These are phyloP conservation scores for Penicillium sp. DNA, from an alignment of 2,329 filamentous ascomycete species.

Conservation along the genomic window DNA sequence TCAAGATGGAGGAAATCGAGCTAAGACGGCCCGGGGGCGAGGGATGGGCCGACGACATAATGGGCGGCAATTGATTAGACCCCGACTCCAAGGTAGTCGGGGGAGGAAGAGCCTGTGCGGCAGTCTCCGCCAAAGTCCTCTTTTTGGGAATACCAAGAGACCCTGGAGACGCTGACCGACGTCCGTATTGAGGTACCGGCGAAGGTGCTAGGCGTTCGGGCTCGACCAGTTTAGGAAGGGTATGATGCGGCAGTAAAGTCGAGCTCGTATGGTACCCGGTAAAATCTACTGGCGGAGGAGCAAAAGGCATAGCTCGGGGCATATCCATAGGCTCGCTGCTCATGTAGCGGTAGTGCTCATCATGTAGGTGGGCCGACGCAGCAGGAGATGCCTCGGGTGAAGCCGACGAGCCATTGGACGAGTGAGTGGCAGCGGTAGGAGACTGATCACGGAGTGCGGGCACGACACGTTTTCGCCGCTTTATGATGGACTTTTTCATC, in stretches of 20 bases:
- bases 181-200: constrained; percentile 27
- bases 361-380: constrained; percentile 25
- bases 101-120: constrained; percentile 24
- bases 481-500: constrained; percentile 99
- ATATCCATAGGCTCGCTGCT: constrained; percentile 31
- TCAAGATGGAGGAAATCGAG: constrained; percentile 70
- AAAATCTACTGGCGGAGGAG: constrained; percentile 47
- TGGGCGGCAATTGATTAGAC: constrained; percentile 37
- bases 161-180: constrained; percentile 31
- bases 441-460: constrained; percentile 58
- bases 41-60: constrained; percentile 33
- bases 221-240: constrained; percentile 29
- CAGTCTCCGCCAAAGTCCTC: constrained; percentile 33
- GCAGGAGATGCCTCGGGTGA: constrained; percentile 40
- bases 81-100: constrained; percentile 30
- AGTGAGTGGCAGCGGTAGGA: constrained; percentile 36
- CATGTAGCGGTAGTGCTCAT: constrained; percentile 33
- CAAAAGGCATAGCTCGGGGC: constrained; percentile 31
- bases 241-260: constrained; percentile 29
- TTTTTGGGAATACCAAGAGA: constrained; percentile 31
- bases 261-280: constrained; percentile 41
- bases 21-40: constrained; percentile 57
- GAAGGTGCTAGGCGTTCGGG: constrained; percentile 29
- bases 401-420: constrained; percentile 39
- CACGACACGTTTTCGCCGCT: constrained; percentile 88